These are phyloP conservation scores for Phytophthora palmivora DNA, from an alignment of 352 stramenopile genomes.

Conservation along the genomic window DNA sequence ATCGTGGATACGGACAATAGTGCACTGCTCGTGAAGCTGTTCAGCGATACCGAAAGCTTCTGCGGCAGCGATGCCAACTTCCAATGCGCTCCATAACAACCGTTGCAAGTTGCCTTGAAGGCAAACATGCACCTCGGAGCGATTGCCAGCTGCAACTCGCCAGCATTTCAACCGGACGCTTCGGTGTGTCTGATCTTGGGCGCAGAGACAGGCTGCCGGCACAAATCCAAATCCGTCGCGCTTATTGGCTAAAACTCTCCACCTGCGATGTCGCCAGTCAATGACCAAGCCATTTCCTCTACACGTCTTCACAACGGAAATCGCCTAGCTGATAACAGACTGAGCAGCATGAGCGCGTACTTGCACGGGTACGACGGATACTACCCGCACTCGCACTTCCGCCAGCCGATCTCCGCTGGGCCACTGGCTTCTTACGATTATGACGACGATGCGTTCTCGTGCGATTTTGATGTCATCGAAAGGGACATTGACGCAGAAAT, in stretches of 20 bases:
- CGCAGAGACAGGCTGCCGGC: slow-evolving; percentile 4
- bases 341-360: slow-evolving; percentile 34
- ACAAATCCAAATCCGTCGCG: neutral
- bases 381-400: slow-evolving; percentile 22
- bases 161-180: slow-evolving; percentile 19
- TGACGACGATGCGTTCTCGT: slow-evolving; percentile 47
- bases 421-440: slow-evolving; percentile 28
- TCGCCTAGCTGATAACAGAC: slow-evolving; percentile 13
- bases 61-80: neutral
- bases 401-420: slow-evolving; percentile 12
- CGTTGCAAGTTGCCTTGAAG: neutral
- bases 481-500: slow-evolving; percentile 81
- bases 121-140: neutral
- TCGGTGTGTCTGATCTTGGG: slow-evolving; percentile 8
- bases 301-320: slow-evolving; percentile 18
- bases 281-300: slow-evolving; percentile 18
- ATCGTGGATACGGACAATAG: slow-evolving; percentile 11
- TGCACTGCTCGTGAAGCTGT: slow-evolving; percentile 3
- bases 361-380: slow-evolving; percentile 29
- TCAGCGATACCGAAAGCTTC: neutral
- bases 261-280: slow-evolving; percentile 29
- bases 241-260: slow-evolving; percentile 14
- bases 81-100: slow-evolving; percentile 9
- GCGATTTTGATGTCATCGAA: slow-evolving; percentile 69
- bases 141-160: slow-evolving; percentile 9